These are phyloP conservation scores for Marasmius sp. DNA, from an alignment of 1,284 basidiomycete genomes.

Conservation along the genomic window DNA sequence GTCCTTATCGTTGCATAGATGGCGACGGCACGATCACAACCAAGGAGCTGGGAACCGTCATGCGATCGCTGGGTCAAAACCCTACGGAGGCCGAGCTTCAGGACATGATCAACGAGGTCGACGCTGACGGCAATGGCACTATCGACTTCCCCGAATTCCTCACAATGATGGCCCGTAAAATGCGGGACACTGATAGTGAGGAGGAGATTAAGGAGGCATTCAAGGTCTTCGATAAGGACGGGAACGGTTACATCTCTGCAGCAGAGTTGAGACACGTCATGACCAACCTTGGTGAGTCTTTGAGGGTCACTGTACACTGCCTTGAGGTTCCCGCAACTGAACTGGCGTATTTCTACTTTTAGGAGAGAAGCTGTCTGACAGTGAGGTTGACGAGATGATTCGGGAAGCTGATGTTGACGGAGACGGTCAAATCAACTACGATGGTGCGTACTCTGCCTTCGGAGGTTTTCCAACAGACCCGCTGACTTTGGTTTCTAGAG, in stretches of 20 bases:
- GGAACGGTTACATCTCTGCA: constrained; percentile 72
- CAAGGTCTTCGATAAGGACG: constrained; percentile 78
- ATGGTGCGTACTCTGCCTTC: constrained; percentile 47
- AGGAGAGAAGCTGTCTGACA: constrained; percentile 92
- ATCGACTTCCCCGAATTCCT: constrained; percentile 94
- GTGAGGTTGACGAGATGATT: constrained; percentile 98
- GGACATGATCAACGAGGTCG: constrained; percentile 94
- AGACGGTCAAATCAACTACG: constrained; percentile 88
- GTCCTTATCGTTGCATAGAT: constrained; percentile 50
- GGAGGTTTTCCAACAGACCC: neutral
- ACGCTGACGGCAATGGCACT: constrained; percentile 73
- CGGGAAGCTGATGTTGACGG: constrained; percentile 96
- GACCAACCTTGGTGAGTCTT: constrained; percentile 80
- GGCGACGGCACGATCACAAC: constrained; percentile 97
- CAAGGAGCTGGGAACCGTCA: constrained; percentile 94
- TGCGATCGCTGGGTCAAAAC: constrained; percentile 96
- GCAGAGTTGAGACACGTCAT: constrained; percentile 86
- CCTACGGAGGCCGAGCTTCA: constrained; percentile 94
- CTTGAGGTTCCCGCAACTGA: neutral
- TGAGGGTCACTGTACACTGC: constrained; percentile 3
- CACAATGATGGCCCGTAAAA: constrained; percentile 79
- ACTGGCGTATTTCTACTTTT: constrained; percentile 6
- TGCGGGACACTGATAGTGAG: constrained; percentile 82
- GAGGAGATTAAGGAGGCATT: constrained; percentile 76
- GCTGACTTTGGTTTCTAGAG: constrained; percentile 39